Percentiles rank a stretch among this genome's conserved stretches.
These are phyloP conservation scores for Coemansia sp. DNA, from an alignment of 192 early-diverging fungal genomes.

Conservation along the genomic window DNA sequence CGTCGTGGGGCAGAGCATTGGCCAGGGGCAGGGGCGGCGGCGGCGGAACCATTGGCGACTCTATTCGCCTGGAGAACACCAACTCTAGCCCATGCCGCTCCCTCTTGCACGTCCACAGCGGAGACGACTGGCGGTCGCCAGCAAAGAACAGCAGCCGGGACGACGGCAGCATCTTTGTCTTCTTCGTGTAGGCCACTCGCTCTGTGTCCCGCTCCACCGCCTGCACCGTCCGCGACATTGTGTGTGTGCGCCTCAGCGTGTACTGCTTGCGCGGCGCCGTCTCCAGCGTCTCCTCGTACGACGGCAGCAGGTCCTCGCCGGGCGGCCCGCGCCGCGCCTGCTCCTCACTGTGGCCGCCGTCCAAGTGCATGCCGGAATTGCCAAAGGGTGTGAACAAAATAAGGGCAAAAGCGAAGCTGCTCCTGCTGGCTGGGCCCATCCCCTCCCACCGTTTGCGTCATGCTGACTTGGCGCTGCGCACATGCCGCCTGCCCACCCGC, in stretches of 20 bases:
- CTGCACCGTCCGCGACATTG: constrained; percentile 21
- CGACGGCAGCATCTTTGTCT: constrained; percentile 1
- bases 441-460: too few species aligned
- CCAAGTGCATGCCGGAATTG: background rate
- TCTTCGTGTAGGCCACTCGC: constrained; percentile 1
- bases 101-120: constrained; percentile 23
- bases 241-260: constrained; percentile 13
- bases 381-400: too few species aligned
- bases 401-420: too few species aligned
- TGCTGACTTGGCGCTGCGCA: too few species aligned
- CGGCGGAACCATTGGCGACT: background rate
- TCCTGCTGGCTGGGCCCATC: too few species aligned
- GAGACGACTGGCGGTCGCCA: background rate
- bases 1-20: background rate
- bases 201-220: constrained; percentile 10
- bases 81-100: constrained; percentile 22
- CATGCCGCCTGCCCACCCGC: too few species aligned
- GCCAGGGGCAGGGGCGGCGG: background rate
- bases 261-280: constrained; percentile 17
- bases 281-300: constrained; percentile 40
- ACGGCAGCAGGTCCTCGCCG: constrained; percentile 22
- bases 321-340: background rate
- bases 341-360: background rate
- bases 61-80: constrained; percentile 18
- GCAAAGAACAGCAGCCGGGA: constrained; percentile 1